Evolutionary conservation across 345 rosid genomes (phyloP).

Genomic region (Passiflora organensis): DNA sequence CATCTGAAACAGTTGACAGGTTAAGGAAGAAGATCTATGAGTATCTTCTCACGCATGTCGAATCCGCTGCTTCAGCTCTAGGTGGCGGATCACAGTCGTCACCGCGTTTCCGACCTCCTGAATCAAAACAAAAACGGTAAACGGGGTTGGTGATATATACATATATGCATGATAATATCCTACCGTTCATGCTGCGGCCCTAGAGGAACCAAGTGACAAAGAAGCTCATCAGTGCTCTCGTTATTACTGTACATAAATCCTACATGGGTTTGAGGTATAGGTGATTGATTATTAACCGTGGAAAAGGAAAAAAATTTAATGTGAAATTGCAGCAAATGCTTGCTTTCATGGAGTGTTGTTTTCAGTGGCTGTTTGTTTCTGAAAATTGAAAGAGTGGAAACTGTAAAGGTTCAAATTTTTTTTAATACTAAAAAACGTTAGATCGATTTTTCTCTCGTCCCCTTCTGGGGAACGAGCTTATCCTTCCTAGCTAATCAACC

Average conservation of each 20-base stretch:
- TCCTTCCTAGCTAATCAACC: no score
- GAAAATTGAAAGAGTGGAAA: background rate
- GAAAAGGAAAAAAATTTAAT: slow-evolving; percentile 1
- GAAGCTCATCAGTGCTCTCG: slow-evolving; percentile 5
- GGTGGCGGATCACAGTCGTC: slow-evolving; percentile 59
- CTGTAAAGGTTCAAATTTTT: background rate
- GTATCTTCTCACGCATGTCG: slow-evolving; percentile 85
- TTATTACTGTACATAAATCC: slow-evolving; percentile 17
- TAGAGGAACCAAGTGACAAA: slow-evolving; percentile 7
- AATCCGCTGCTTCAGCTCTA: slow-evolving; percentile 90
- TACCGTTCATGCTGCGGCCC: slow-evolving; percentile 5
- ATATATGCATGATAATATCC: background rate
- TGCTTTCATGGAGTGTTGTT: no score
- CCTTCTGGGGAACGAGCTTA: no score
- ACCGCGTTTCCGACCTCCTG: slow-evolving; percentile 32
- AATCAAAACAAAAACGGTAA: slow-evolving; percentile 56
- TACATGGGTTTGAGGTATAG: slow-evolving; percentile 19
- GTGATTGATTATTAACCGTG: no score
- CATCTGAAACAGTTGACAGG: slow-evolving; percentile 59
- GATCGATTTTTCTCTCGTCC: background rate
- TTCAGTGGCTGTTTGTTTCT: background rate
- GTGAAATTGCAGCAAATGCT: no score
- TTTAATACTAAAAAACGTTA: background rate
- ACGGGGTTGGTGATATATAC: slow-evolving; percentile 12
- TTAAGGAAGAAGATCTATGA: slow-evolving; percentile 85